Evolutionary conservation across 2,329 filamentous ascomycete species (phyloP).

Genomic region (Verticillium nonalfalfae): DNA sequence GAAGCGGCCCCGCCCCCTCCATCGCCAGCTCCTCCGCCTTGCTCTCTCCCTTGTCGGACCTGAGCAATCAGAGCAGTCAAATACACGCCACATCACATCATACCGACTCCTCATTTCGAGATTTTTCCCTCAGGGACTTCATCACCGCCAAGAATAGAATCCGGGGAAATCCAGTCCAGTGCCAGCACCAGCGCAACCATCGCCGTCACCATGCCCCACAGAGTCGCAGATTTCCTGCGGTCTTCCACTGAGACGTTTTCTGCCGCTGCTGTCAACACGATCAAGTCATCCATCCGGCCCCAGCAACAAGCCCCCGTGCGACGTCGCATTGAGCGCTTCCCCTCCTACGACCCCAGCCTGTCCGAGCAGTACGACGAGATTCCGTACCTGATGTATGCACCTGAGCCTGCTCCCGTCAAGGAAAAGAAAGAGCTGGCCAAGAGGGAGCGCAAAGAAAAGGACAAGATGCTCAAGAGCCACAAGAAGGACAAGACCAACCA

Average conservation of each 20-base stretch:
- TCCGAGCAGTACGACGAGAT: slow-evolving; percentile 12
- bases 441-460: slow-evolving; percentile 2
- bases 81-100: slow-evolving; percentile 2
- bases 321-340: neutral
- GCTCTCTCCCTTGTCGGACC: neutral
- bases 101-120: neutral
- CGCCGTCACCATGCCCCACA: slow-evolving; percentile 44
- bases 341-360: neutral
- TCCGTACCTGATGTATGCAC: slow-evolving; percentile 10
- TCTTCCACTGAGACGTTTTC: slow-evolving; percentile 42
- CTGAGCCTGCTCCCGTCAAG: slow-evolving; percentile 7
- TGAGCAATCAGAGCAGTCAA: neutral
- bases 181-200: slow-evolving; percentile 6
- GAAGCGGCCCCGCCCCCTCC: neutral
- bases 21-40: neutral
- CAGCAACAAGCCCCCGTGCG: slow-evolving; percentile 6
- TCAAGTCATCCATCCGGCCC: slow-evolving; percentile 33
- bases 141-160: slow-evolving; percentile 6
- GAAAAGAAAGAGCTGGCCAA: neutral
- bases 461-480: slow-evolving; percentile 25
- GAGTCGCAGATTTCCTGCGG: slow-evolving; percentile 51
- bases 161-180: neutral
- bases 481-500: slow-evolving; percentile 14
- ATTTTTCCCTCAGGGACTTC: slow-evolving; percentile 8
- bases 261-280: slow-evolving; percentile 31